Conservation (phyloP, 1,139 yeast species). For the Wickerhamiella pararugosa region DNA sequence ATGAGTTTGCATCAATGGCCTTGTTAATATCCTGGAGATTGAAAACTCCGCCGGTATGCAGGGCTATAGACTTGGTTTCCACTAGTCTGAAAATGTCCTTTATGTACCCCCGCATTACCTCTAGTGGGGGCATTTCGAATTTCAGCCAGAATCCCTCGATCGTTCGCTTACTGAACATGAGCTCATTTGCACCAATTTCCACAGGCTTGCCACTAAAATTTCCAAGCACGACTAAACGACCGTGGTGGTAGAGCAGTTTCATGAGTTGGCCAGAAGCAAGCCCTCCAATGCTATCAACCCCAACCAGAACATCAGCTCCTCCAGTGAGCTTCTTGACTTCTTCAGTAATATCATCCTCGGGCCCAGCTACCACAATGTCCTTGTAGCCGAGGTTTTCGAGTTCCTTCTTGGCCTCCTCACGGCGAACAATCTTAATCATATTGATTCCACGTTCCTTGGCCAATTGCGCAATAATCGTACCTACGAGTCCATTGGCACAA, state of each 20-base stretch:
- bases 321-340: conserved; percentile 1
- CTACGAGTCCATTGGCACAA: conserved; percentile 4
- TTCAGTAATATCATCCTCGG: not conserved
- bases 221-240: conserved; percentile 1
- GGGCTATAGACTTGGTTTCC: too few relatives aligned
- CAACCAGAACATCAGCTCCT: not conserved
- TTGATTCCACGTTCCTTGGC: conserved; percentile 4
- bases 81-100: too few relatives aligned
- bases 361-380: not conserved
- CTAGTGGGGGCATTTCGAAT: too few relatives aligned
- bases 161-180: not conserved
- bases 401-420: not conserved
- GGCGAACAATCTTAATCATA: conserved; percentile 5
- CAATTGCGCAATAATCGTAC: not conserved
- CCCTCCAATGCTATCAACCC: conserved; percentile 4
- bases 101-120: too few relatives aligned
- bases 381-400: not conserved
- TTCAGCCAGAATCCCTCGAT: conserved; percentile 3
- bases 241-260: not conserved
- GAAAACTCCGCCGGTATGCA: conserved; percentile 2
- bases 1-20: conserved; percentile 1
- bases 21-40: not conserved
- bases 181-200: not conserved
- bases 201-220: conserved; percentile 1
- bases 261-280: not conserved